These are phyloP conservation scores for Maudiozyma saulgeensis DNA, from an alignment of 805 yeast species.

Conservation along the genomic window DNA sequence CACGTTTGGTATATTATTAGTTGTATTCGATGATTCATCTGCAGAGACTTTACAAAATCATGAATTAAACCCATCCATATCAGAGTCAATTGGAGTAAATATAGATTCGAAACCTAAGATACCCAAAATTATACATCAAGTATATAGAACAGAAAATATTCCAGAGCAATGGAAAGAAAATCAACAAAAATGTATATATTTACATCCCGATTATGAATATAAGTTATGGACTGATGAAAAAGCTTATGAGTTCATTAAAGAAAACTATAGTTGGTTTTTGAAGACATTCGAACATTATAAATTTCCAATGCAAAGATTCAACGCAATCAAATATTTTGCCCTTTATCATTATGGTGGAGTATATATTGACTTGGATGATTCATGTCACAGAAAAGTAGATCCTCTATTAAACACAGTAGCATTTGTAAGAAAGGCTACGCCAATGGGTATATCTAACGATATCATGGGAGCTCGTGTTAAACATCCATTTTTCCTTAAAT, in stretches of 20 bases:
- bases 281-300: constrained; percentile 66
- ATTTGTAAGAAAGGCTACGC: constrained; percentile 76
- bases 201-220: constrained; percentile 83
- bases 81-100: constrained; percentile 12
- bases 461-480: constrained; percentile 83
- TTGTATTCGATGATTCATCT: constrained; percentile 63
- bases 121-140: constrained; percentile 89
- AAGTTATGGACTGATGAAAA: constrained; percentile 83
- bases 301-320: constrained; percentile 83
- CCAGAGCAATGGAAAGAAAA: constrained; percentile 79
- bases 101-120: constrained; percentile 37
- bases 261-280: constrained; percentile 81
- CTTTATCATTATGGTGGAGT: constrained; percentile 80
- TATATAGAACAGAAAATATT: constrained; percentile 68
- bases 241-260: constrained; percentile 68
- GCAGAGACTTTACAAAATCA: constrained; percentile 51
- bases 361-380: constrained; percentile 85
- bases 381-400: constrained; percentile 69
- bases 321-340: constrained; percentile 81
- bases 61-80: constrained; percentile 45
- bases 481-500: constrained; percentile 76
- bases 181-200: constrained; percentile 62
- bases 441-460: constrained; percentile 88
- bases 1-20: constrained; percentile 61
- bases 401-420: constrained; percentile 77